A percentile compares a stretch with the other conserved stretches of the same genome.
These are phyloP conservation scores for Acanthamoeba pearcei DNA, from an alignment of 208 protist genomes.

Conservation along the genomic window DNA sequence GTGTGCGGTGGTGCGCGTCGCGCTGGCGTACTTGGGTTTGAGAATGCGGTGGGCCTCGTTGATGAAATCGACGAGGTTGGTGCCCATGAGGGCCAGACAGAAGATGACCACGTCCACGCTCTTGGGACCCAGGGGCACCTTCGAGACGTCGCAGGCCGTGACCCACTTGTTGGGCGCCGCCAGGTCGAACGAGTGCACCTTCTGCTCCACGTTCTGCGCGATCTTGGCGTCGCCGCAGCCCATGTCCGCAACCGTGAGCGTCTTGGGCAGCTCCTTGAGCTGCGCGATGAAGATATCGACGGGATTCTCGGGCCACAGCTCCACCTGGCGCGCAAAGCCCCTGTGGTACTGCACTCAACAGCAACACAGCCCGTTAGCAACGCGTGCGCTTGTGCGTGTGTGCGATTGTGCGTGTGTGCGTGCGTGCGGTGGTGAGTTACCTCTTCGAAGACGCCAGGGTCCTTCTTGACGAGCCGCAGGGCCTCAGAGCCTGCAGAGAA, in stretches of 20 bases:
- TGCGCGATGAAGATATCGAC: conserved; percentile 91
- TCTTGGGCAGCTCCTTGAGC: conserved; percentile 87
- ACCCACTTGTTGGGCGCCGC: conserved; percentile 90
- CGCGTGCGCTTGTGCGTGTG: too few relatives aligned
- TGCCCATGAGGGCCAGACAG: conserved; percentile 96
- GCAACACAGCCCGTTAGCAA: not conserved
- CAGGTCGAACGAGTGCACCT: conserved; percentile 97
- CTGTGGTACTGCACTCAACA: conserved; percentile 92
- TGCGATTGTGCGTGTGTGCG: not conserved
- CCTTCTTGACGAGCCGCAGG: conserved; percentile 33
- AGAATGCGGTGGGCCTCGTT: conserved; percentile 95
- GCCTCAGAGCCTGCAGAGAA: not conserved
- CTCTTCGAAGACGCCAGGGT: conserved; percentile 31
- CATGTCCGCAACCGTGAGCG: conserved; percentile 95
- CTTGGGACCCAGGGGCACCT: conserved; percentile 91
- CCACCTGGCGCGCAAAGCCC: conserved; percentile 94
- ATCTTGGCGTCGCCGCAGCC: conserved; percentile 96
- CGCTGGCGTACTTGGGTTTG: conserved; percentile 77
- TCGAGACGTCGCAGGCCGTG: conserved; percentile 93
- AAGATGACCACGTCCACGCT: conserved; percentile 95
- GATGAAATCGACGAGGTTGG: conserved; percentile 95
- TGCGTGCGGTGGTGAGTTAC: not conserved
- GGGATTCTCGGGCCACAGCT: conserved; percentile 95
- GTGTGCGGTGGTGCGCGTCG: too few relatives aligned
- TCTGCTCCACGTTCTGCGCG: conserved; percentile 91